Evolutionary conservation across 2,329 filamentous ascomycete species (phyloP), one percentile per base, ranked within the genome.

Genomic region (Huntiella abstrusa): DNA sequence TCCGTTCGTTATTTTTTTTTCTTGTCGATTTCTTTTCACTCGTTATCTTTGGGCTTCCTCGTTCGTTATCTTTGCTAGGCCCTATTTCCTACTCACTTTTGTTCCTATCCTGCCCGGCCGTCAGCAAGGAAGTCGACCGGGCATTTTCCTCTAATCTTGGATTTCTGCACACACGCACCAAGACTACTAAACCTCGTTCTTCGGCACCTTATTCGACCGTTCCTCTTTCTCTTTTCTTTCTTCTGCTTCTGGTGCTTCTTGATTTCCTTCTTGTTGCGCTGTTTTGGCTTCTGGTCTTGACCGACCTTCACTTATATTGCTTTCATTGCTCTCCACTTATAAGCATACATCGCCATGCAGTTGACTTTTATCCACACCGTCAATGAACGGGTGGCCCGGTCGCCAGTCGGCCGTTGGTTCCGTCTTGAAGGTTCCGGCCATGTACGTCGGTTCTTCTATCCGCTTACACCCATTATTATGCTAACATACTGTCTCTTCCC

Each of bases 361-460:
- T 69, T 86, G 53, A 82, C 80, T 16, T 49, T 46, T 40, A 22
- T 66, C 45, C 60, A 73, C 11, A 64, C 56, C 3, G 55, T 65
- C 58, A 77, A 80, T 58, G 55, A 56, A 52, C 68, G 64, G 50
- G 70, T 86, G 53, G 83, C 81, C 51, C 64, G 63, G 52, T 78
- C 77, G 57, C 60, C 68, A 33, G 69, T 85, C 50, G 83, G 83
- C 51, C 67, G 69, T 53, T 82, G 77, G 66, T 93, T 93, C 63
- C 74, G 76, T 53, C 73, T 93, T 36, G 83, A 92, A 51, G 82
- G 82, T 53, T 85, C 74, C 35, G 83, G 83, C 55, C 82, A 88
- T 71, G 80, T 83, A 71, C 67, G 77, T 70, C 13, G 15, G 13
- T 13, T 42, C 15, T n/a, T 28, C 45, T 40, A 15, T 15, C 7